Evolutionary conservation across 2,329 filamentous ascomycete species (phyloP).

Genomic region (Hymenotorrendiella dingleyae): DNA sequence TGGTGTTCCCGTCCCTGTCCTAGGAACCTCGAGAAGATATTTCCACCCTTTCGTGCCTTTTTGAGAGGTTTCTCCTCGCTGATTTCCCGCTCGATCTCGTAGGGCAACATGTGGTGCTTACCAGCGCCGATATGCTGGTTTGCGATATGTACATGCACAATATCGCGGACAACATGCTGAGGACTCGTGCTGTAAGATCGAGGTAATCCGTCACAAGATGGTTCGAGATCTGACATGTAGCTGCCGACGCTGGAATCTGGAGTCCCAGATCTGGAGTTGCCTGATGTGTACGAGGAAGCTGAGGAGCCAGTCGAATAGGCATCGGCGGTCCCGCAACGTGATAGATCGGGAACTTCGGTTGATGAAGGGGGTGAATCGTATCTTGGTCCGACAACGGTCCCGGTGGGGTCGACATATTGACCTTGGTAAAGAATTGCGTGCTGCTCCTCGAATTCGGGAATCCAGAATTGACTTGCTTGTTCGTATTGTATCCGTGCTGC

Average conservation of each 20-base stretch:
- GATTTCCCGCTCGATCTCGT: conserved; percentile 27
- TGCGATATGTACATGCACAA: conserved; percentile 24
- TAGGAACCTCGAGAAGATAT: conserved; percentile 26
- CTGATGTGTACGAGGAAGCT: conserved; percentile 28
- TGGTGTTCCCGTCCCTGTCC: conserved; percentile 2
- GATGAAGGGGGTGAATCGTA: conserved; percentile 32
- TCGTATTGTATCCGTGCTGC: conserved; percentile 16
- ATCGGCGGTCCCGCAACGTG: conserved; percentile 29
- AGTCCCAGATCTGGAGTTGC: conserved; percentile 27
- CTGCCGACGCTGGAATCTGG: conserved; percentile 30
- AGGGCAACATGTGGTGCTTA: conserved; percentile 25
- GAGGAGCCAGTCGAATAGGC: conserved; percentile 27
- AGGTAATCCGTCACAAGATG: conserved; percentile 10
- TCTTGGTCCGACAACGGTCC: conserved; percentile 4
- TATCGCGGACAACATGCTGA: conserved; percentile 18
- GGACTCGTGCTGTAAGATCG: conserved; percentile 6
- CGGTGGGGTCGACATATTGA: conserved; percentile 16
- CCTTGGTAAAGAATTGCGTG: conserved; percentile 11
- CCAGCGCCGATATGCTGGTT: conserved; percentile 12
- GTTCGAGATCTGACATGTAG: conserved; percentile 22
- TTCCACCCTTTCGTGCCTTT: conserved; percentile 21
- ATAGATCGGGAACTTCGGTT: conserved; percentile 31
- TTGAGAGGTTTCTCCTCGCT: conserved; percentile 21
- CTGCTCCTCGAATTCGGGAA: conserved; percentile 17
- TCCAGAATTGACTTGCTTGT: conserved; percentile 24